These are phyloP conservation scores for Cercis canadensis DNA, from an alignment of 306 rosid species.

Conservation along the genomic window DNA sequence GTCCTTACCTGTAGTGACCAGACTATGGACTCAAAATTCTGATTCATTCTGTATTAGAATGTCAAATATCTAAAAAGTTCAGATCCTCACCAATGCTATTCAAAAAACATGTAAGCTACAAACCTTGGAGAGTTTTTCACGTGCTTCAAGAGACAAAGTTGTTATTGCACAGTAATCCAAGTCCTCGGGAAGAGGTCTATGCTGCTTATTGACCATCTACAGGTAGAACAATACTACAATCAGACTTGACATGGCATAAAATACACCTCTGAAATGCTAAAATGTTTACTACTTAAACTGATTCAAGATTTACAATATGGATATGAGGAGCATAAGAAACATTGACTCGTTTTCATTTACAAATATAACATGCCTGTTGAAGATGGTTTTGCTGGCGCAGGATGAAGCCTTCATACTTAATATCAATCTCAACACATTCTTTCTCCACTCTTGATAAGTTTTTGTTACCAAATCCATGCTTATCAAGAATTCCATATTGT, in stretches of 20 bases:
- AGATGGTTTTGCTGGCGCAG: conserved; percentile 88
- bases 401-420: conserved; percentile 97
- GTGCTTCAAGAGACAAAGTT: conserved; percentile 85
- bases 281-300: conserved; percentile 1
- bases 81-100: neutral
- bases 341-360: neutral
- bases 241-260: conserved; percentile 20
- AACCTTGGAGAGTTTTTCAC: conserved; percentile 94
- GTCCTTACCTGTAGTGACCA: conserved; percentile 3
- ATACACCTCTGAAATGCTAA: conserved; percentile 8
- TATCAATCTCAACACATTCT: conserved; percentile 90
- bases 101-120: conserved; percentile 20
- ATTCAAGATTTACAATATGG: neutral
- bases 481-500: conserved; percentile 73
- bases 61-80: neutral
- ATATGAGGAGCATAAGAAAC: conserved; percentile 1
- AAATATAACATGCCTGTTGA: conserved; percentile 66
- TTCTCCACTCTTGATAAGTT: conserved; percentile 74
- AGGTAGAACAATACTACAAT: conserved; percentile 37
- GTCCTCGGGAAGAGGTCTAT: conserved; percentile 83
- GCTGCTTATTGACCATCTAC: conserved; percentile 88
- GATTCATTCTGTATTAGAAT: neutral
- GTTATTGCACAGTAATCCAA: conserved; percentile 86
- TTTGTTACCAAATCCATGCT: conserved; percentile 81
- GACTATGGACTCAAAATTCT: neutral